These are phyloP conservation scores for Pichia sp. DNA, from an alignment of 1,139 yeast genomes.

Conservation along the genomic window DNA sequence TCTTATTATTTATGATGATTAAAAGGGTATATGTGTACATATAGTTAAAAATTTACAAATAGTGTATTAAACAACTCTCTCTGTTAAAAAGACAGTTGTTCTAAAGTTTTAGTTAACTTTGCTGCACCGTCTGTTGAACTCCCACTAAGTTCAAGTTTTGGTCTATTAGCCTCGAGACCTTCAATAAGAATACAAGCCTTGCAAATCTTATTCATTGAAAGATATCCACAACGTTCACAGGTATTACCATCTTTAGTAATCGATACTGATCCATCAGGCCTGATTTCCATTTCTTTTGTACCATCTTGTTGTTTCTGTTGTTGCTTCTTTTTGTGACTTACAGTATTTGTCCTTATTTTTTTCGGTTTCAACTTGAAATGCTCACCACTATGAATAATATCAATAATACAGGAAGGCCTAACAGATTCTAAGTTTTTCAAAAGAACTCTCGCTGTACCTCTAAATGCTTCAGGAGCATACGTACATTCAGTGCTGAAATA, in stretches of 20 bases:
- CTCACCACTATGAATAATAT: constrained; percentile 92
- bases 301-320: constrained; percentile 1
- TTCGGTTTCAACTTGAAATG: constrained; percentile 61
- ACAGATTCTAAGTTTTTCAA: constrained; percentile 85
- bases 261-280: constrained; percentile 55
- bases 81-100: constrained; percentile 49
- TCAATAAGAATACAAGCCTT: constrained; percentile 88
- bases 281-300: constrained; percentile 41
- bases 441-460: constrained; percentile 93
- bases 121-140: constrained; percentile 56
- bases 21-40: not conserved
- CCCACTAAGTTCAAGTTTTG: constrained; percentile 37
- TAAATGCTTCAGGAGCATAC: constrained; percentile 95
- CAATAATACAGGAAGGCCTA: constrained; percentile 89
- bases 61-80: not conserved
- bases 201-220: constrained; percentile 82
- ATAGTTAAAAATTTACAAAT: not conserved
- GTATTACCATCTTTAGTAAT: constrained; percentile 53
- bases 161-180: constrained; percentile 73
- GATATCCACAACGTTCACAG: constrained; percentile 87
- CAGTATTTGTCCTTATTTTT: constrained; percentile 28
- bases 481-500: constrained; percentile 97
- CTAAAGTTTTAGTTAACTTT: constrained; percentile 55
- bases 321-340: constrained; percentile 13
- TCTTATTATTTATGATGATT: constrained; percentile 70